Evolutionary conservation across 352 stramenopile species (phyloP).

Genomic region (Phytopythium helicoides): DNA sequence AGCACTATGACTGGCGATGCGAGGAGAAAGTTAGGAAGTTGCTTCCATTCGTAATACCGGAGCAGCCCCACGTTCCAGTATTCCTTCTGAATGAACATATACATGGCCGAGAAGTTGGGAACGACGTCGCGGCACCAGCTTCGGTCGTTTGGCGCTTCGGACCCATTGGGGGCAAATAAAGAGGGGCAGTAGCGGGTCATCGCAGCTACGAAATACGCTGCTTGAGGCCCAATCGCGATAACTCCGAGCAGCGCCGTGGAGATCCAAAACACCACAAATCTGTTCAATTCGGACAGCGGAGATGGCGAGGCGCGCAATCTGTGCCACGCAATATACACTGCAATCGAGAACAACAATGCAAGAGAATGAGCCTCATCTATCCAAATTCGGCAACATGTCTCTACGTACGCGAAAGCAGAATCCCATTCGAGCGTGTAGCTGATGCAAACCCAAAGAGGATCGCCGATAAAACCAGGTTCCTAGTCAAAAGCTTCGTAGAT

Average conservation of each 20-base stretch:
- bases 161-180: slow-evolving; percentile 17
- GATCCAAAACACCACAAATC: slow-evolving; percentile 60
- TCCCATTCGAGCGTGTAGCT: slow-evolving; percentile 74
- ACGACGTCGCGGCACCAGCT: slow-evolving; percentile 66
- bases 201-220: slow-evolving; percentile 64
- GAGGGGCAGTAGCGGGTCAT: slow-evolving; percentile 67
- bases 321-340: slow-evolving; percentile 80
- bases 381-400: background rate
- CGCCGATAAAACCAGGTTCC: slow-evolving; percentile 36
- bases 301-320: slow-evolving; percentile 53
- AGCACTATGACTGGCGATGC: slow-evolving; percentile 85
- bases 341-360: no score
- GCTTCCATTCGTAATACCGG: slow-evolving; percentile 91
- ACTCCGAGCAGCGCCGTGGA: slow-evolving; percentile 55
- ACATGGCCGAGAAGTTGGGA: slow-evolving; percentile 87
- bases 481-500: slow-evolving; percentile 11
- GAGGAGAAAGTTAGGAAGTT: slow-evolving; percentile 95
- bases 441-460: slow-evolving; percentile 64
- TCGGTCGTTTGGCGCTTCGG: slow-evolving; percentile 27
- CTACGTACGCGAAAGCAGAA: slow-evolving; percentile 69
- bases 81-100: slow-evolving; percentile 93
- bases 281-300: slow-evolving; percentile 12
- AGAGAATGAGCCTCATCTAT: no score
- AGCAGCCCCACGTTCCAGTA: slow-evolving; percentile 96
- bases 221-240: slow-evolving; percentile 59